Evolutionary conservation across 2,329 filamentous ascomycete genomes (phyloP).

Genomic region (Aspergillus latus): DNA sequence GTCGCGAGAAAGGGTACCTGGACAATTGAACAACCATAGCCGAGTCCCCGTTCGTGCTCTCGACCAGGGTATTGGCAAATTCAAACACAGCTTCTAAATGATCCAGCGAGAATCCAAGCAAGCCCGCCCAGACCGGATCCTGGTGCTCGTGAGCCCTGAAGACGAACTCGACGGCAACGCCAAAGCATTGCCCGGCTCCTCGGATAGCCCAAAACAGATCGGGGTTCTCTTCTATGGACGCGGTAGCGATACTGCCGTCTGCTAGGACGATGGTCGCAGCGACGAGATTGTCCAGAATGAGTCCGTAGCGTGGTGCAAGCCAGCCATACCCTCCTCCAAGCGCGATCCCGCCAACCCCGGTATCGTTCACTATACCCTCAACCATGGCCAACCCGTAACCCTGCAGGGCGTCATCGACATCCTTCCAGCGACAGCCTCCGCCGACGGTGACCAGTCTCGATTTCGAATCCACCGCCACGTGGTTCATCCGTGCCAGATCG

Average conservation of each 20-base stretch:
- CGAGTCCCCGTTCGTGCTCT: slow-evolving; percentile 8
- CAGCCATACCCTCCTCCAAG: slow-evolving; percentile 60
- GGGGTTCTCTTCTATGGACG: slow-evolving; percentile 43
- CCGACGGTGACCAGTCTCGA: slow-evolving; percentile 50
- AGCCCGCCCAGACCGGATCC: slow-evolving; percentile 35
- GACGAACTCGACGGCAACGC: slow-evolving; percentile 44
- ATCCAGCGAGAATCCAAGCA: slow-evolving; percentile 25
- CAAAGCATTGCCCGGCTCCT: slow-evolving; percentile 46
- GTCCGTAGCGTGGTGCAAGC: slow-evolving; percentile 54
- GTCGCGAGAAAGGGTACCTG: neutral
- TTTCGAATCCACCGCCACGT: slow-evolving; percentile 50
- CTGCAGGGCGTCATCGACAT: slow-evolving; percentile 49
- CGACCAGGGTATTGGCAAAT: slow-evolving; percentile 15
- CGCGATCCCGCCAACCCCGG: slow-evolving; percentile 59
- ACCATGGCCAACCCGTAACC: slow-evolving; percentile 57
- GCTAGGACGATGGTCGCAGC: slow-evolving; percentile 39
- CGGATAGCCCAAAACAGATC: slow-evolving; percentile 51
- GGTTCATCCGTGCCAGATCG: slow-evolving; percentile 53
- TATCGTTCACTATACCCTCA: slow-evolving; percentile 60
- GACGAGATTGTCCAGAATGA: slow-evolving; percentile 52
- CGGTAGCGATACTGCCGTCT: slow-evolving; percentile 34
- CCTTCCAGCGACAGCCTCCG: slow-evolving; percentile 55
- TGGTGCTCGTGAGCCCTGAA: slow-evolving; percentile 36
- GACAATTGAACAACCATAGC: slow-evolving; percentile 14
- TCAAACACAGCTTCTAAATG: slow-evolving; percentile 25